These are phyloP conservation scores for Thalassiosira mediterranea DNA, from an alignment of 352 stramenopile species.

Conservation along the genomic window DNA sequence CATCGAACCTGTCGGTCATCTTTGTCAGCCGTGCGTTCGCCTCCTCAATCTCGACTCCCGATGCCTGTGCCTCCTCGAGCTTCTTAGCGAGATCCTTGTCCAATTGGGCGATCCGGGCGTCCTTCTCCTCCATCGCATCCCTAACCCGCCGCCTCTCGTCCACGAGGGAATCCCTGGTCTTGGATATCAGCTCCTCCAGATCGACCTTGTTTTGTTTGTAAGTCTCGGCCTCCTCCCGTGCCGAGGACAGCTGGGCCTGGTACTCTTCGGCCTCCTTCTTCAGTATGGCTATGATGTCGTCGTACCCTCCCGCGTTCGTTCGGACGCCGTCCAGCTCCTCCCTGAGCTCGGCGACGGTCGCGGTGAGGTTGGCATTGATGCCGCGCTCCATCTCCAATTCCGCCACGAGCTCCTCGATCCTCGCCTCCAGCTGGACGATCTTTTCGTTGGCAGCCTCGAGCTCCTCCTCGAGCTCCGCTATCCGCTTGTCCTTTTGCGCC, in stretches of 20 bases:
- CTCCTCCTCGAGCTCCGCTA: conserved; percentile 32
- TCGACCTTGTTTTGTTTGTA: conserved; percentile 32
- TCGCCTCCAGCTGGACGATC: conserved; percentile 37
- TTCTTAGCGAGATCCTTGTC: conserved; percentile 40
- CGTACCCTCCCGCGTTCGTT: conserved; percentile 22
- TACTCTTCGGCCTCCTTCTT: conserved; percentile 26
- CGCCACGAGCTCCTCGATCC: conserved; percentile 22
- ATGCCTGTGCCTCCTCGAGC: conserved; percentile 22
- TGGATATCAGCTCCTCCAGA: conserved; percentile 17
- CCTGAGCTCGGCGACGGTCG: conserved; percentile 16
- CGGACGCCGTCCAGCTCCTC: conserved; percentile 17
- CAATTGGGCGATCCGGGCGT: conserved; percentile 28
- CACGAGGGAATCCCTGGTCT: conserved; percentile 33
- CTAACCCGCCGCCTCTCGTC: conserved; percentile 17
- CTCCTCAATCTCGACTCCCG: conserved; percentile 4
- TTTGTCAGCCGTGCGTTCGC: conserved; percentile 18
- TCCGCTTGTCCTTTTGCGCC: conserved; percentile 31
- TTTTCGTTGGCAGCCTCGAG: conserved; percentile 31
- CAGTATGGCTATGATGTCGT: conserved; percentile 32
- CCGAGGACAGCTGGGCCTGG: conserved; percentile 11
- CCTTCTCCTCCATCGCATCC: conserved; percentile 34
- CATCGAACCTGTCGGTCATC: conserved; percentile 32
- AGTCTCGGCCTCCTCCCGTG: conserved; percentile 6
- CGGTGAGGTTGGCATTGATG: conserved; percentile 23
- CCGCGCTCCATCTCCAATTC: conserved; percentile 30